phyloP scores from a whole-genome alignment of 345 rosid species.

The Ricinus communis region DNA sequence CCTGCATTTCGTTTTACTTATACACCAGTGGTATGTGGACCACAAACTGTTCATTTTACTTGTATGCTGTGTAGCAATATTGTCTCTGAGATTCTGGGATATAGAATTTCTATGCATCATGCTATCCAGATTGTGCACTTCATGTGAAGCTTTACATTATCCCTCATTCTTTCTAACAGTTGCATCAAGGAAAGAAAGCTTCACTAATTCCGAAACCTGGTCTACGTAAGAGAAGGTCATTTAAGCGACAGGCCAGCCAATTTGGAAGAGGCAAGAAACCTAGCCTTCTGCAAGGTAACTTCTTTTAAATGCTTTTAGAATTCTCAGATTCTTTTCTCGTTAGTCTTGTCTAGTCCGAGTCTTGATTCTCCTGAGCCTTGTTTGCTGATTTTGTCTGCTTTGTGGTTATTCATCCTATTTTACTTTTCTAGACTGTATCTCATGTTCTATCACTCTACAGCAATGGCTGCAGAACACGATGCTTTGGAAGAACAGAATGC shows the following conservation, averaged over 20 bases:
- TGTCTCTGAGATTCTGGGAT: neutral
- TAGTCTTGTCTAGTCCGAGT: no score
- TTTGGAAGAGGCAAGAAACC: constrained; percentile 73
- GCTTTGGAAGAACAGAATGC: constrained; percentile 46
- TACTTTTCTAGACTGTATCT: neutral
- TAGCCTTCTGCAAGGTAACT: constrained; percentile 52
- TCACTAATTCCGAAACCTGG: constrained; percentile 53
- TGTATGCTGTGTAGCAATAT: neutral
- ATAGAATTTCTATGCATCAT: neutral
- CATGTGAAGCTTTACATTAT: neutral
- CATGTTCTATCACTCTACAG: constrained; percentile 19
- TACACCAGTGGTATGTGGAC: neutral
- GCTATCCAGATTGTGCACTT: no score
- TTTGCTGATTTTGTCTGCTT: neutral
- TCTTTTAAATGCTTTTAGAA: neutral
- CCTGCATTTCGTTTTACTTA: no score
- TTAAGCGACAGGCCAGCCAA: constrained; percentile 68
- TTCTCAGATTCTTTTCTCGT: neutral
- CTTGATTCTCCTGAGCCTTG: neutral
- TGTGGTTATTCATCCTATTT: neutral
- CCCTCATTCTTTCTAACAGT: constrained; percentile 39
- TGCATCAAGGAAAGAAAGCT: constrained; percentile 59
- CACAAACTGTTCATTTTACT: no score
- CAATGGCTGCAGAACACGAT: constrained; percentile 47
- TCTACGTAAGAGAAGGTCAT: constrained; percentile 73